Evolutionary conservation across 495 filamentous ascomycete genomes (phyloP).

Genomic region (Aspergillus homomorphus): DNA sequence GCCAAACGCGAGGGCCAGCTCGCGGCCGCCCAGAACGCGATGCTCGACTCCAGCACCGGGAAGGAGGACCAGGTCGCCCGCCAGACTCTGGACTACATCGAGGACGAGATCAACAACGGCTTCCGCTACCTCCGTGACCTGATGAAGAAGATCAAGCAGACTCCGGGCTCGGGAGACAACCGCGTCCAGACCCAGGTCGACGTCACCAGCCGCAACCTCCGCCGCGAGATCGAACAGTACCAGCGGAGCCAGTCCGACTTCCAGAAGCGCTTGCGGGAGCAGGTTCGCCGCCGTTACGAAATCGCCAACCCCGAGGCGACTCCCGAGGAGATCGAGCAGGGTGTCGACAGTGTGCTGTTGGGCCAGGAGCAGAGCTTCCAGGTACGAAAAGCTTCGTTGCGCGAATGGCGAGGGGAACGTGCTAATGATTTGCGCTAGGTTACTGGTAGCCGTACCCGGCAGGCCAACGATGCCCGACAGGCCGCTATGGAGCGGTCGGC

Average conservation of each 20-base stretch:
- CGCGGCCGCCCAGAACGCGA: slow-evolving; percentile 37
- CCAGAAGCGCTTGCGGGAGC: slow-evolving; percentile 71
- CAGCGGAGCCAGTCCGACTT: slow-evolving; percentile 73
- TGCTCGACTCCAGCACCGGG: slow-evolving; percentile 43
- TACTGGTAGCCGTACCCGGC: slow-evolving; percentile 67
- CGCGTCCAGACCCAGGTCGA: slow-evolving; percentile 76
- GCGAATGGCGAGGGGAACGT: background rate
- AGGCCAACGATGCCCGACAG: slow-evolving; percentile 71
- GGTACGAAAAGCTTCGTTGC: slow-evolving; percentile 23
- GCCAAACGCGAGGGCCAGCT: slow-evolving; percentile 41
- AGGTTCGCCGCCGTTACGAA: slow-evolving; percentile 82
- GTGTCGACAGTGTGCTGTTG: slow-evolving; percentile 65
- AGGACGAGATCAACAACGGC: slow-evolving; percentile 74
- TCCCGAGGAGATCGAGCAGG: slow-evolving; percentile 74
- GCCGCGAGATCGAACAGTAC: slow-evolving; percentile 74
- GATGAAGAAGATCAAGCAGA: slow-evolving; percentile 74
- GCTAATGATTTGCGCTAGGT: slow-evolving; percentile 33
- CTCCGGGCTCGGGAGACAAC: slow-evolving; percentile 66
- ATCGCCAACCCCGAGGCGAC: slow-evolving; percentile 84
- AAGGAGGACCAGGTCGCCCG: slow-evolving; percentile 44
- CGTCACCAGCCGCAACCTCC: slow-evolving; percentile 71
- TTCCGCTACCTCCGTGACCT: slow-evolving; percentile 73
- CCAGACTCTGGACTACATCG: slow-evolving; percentile 58
- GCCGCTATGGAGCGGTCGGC: slow-evolving; percentile 81
- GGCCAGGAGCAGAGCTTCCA: slow-evolving; percentile 73